Percentiles rank a stretch among this genome's conserved stretches.
These are phyloP conservation scores for Trichosanthes cucumerina DNA, from an alignment of 306 rosid genomes.

Conservation along the genomic window DNA sequence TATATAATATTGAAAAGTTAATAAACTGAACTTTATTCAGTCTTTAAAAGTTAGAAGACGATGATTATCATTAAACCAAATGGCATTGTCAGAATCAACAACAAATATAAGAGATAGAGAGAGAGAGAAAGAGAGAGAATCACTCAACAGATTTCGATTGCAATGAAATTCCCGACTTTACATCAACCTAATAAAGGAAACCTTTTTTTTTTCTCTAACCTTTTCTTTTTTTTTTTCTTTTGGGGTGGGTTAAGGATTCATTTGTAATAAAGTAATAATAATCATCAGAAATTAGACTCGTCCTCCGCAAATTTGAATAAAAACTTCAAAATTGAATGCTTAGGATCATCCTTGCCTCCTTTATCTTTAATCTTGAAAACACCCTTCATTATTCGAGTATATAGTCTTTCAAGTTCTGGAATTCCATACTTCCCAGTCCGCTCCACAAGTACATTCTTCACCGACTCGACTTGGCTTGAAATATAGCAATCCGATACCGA, in stretches of 20 bases:
- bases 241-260: slow-evolving; percentile 6
- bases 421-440: slow-evolving; percentile 46
- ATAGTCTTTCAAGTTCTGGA: slow-evolving; percentile 85
- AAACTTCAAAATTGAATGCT: slow-evolving; percentile 50
- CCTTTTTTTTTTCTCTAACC: neutral
- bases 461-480: slow-evolving; percentile 42
- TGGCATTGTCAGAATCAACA: neutral
- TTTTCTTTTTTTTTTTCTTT: neutral
- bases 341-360: slow-evolving; percentile 34
- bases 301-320: slow-evolving; percentile 60
- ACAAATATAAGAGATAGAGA: neutral
- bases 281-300: slow-evolving; percentile 60
- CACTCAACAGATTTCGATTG: slow-evolving; percentile 24
- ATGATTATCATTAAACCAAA: neutral
- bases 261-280: neutral
- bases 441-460: slow-evolving; percentile 43
- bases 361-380: slow-evolving; percentile 49
- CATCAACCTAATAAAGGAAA: slow-evolving; percentile 21
- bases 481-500: slow-evolving; percentile 35
- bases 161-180: slow-evolving; percentile 48
- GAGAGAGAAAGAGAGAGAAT: slow-evolving; percentile 9
- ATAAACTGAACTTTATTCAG: too few species aligned
- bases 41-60: neutral
- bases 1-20: neutral
- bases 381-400: slow-evolving; percentile 77